These are phyloP conservation scores for Cystofilobasidium capitatum DNA, from an alignment of 768 basidiomycete species.

Conservation along the genomic window DNA sequence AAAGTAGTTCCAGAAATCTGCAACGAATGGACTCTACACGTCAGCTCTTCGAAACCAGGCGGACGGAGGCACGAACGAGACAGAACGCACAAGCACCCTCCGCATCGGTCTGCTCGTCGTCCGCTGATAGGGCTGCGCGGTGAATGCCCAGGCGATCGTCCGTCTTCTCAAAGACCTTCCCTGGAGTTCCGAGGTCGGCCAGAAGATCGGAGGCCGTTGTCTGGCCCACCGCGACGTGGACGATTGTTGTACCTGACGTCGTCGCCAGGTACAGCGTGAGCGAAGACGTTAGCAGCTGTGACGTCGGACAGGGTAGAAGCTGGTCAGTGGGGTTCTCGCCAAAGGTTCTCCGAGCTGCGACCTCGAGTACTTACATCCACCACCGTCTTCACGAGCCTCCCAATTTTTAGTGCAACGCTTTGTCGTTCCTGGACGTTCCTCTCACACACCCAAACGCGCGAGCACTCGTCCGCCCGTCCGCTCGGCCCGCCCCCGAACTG, in stretches of 20 bases:
- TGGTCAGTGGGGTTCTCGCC: no score
- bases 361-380: not conserved
- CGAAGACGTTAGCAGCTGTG: not conserved
- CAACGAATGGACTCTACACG: not conserved
- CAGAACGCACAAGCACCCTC: not conserved
- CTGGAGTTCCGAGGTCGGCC: not conserved
- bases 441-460: not conserved
- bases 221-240: not conserved
- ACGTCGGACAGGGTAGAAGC: not conserved
- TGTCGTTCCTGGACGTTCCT: not conserved
- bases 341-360: no score
- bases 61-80: not conserved
- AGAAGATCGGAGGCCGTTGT: not conserved
- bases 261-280: not conserved
- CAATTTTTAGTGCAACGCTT: not conserved
- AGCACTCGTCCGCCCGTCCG: not conserved
- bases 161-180: not conserved
- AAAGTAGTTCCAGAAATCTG: constrained; percentile 2
- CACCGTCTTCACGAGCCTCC: not conserved
- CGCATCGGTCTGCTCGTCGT: not conserved
- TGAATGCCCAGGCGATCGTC: not conserved
- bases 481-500: not conserved
- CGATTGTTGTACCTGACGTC: not conserved
- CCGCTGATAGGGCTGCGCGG: not conserved
- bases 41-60: not conserved